Base-by-base conservation (phyloP, 2,329 filamentous ascomycete genomes). In the Curvularia eragrostidis region DNA sequence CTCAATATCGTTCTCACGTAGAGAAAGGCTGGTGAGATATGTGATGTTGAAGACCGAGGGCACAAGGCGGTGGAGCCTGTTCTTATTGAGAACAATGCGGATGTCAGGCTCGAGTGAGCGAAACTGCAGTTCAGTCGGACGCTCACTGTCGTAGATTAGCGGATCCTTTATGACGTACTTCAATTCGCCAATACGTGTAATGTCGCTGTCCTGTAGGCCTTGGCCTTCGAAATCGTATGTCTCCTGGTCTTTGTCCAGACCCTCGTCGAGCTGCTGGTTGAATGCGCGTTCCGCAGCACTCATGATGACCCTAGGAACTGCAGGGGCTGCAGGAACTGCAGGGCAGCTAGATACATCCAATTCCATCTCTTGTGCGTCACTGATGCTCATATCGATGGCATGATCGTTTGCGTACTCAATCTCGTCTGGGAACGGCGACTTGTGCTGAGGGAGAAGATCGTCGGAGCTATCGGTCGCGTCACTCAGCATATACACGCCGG, bases 401-500 rank as follows among this genome's bases (percentile, higher is more conserved):
- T 59, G n/a, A 44, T 44, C 60, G 54, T 30, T 21, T 23, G 55
- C n/a, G n/a, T 13, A 42, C n/a, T 58, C 47, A 1, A 48, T n/a
- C 21, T 46, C 49, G 30, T 64, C 43, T 1, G 57, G 48, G 46
- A 62, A 66, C 8, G 64, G 67, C 38, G 62, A 60, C 42, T 55
- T 61, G 57, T 66, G 64, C 21, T 56, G 52, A 12, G 55, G 58
- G 0, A 57, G 51, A 5, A 62, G 54, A 10, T 61, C 58, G 1
- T 68, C 59, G 3, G 56, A 66, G 56, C 59, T 61, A 28, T 62
- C 62, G 24, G 60, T 63, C 3, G 62, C 63, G 48, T 75, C 71
- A 57, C 73, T 74, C 56, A 67, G 58, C 69, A 75, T 69, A 34
- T 63, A 74, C 12, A 75, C 63, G 5, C 71, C 73, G 0, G 70